Evolutionary conservation across 2,329 filamentous ascomycete genomes (phyloP), one percentile per base, ranked within the genome.

Genomic region (Pyrenophora seminiperda): DNA sequence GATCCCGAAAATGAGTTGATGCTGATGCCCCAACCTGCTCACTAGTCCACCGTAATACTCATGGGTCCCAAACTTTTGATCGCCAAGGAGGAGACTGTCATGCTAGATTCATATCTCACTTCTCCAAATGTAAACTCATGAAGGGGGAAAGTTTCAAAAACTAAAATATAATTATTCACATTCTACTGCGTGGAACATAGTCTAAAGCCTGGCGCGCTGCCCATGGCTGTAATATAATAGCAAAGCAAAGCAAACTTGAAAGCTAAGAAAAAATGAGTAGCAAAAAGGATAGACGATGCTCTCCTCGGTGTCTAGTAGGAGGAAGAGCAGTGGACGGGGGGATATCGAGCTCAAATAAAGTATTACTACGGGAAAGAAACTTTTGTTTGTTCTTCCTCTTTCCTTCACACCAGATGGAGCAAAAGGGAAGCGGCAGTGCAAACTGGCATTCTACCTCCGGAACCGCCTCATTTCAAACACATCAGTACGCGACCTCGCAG

Each of bases 401-500:
- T 31, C 32, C 2, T 42, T 32, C 40, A 22, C 18, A 38, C 19
- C 18, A 33, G 10, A 19, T 34, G 4, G 10, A 10, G 22, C 19
- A 27, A 10, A 27, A 7, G 4, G 19, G 4, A 3, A 39, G 18
- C n/a, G n/a, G n/a, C n/a, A n/a, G n/a, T n/a, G 1, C n/a, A 32
- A 4, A 3, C n/a, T 18, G 17, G 4, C 2, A 17, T 5, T 18
- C 9, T 36, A 38, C 44, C 18, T 69, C 18, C 54, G 63, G 19
- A 71, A 57, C 9, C 58, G 58, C 50, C 59, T 65, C 70, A 73
- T 71, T 53, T 73, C 68, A 34, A 64, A 57, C 14, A 50, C 66
- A n/a, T 72, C 68, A 9, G 68, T 71, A 29, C 60, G 58, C 11
- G 66, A 53, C 6, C 70, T 58, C 5, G 27, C 31, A 5, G 68